Conservation (phyloP, 805 yeast species). For the Yarrowia sp. region DNA sequence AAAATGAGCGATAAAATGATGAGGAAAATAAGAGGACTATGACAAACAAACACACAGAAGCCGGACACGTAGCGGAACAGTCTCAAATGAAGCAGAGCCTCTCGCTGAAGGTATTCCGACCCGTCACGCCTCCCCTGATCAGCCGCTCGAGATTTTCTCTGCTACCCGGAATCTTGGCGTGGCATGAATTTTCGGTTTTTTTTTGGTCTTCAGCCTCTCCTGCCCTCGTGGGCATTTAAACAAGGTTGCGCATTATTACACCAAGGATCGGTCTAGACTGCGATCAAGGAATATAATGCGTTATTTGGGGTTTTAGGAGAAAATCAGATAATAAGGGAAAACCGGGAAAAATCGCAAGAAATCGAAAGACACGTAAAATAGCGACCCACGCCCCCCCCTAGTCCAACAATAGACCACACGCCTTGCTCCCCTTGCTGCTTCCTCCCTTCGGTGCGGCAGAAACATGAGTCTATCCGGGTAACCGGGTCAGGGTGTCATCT, state of each 20-base stretch:
- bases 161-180: no score
- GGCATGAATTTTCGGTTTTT: no score
- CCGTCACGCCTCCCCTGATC: no score
- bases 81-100: no score
- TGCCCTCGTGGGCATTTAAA: constrained; percentile 15
- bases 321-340: not conserved
- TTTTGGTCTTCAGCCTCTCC: constrained; percentile 2
- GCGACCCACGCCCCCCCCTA: not conserved
- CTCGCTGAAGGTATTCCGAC: no score
- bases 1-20: not conserved
- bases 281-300: not conserved
- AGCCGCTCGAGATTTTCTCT: no score
- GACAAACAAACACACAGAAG: not conserved
- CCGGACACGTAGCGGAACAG: not conserved
- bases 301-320: not conserved
- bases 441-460: constrained; percentile 4
- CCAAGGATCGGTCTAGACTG: not conserved
- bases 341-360: not conserved
- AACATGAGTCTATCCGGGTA: constrained; percentile 6
- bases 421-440: no score
- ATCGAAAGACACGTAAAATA: not conserved
- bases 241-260: not conserved
- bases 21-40: not conserved
- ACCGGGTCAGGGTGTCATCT: not conserved
- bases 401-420: no score